Percentiles rank a stretch among this genome's conserved stretches.
phyloP scores from a whole-genome alignment of 768 basidiomycete genomes.

The Rhodotorula toruloides region DNA sequence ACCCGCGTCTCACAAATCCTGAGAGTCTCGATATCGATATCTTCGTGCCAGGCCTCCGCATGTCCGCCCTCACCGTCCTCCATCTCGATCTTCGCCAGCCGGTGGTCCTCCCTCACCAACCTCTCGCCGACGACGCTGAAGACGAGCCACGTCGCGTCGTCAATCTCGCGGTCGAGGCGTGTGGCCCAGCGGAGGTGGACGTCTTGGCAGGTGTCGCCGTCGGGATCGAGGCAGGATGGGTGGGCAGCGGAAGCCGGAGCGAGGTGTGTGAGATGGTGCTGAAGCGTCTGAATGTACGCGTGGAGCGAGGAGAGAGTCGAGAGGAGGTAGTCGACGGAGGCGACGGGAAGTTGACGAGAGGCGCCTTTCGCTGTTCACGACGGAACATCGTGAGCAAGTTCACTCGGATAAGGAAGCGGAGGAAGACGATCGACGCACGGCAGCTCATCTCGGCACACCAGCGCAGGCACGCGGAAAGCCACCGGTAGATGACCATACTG shows the following conservation, averaged over 20 bases:
- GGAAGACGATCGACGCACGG: background rate
- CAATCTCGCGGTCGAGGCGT: slow-evolving; percentile 11
- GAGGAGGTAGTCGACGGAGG: background rate
- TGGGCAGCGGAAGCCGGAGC: background rate
- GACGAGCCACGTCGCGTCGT: slow-evolving; percentile 1
- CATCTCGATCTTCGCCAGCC: background rate
- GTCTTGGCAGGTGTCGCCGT: slow-evolving; percentile 5
- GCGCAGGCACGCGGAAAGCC: slow-evolving; percentile 8
- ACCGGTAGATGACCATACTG: background rate
- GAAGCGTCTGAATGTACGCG: background rate
- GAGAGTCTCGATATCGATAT: background rate
- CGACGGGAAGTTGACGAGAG: background rate
- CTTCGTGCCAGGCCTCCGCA: background rate
- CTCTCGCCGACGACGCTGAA: slow-evolving; percentile 2
- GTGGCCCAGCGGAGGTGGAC: background rate
- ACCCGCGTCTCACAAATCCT: slow-evolving; percentile 8
- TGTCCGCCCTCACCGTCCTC: background rate
- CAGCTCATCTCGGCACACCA: slow-evolving; percentile 5
- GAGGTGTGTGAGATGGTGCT: background rate
- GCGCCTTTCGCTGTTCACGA: background rate
- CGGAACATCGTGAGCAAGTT: background rate
- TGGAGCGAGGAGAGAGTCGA: background rate
- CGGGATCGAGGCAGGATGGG: slow-evolving; percentile 1
- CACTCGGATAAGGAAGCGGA: background rate
- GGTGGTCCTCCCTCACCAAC: slow-evolving; percentile 2